phyloP scores from a whole-genome alignment of 2,329 filamentous ascomycete species.

The Monosporascus sp. region DNA sequence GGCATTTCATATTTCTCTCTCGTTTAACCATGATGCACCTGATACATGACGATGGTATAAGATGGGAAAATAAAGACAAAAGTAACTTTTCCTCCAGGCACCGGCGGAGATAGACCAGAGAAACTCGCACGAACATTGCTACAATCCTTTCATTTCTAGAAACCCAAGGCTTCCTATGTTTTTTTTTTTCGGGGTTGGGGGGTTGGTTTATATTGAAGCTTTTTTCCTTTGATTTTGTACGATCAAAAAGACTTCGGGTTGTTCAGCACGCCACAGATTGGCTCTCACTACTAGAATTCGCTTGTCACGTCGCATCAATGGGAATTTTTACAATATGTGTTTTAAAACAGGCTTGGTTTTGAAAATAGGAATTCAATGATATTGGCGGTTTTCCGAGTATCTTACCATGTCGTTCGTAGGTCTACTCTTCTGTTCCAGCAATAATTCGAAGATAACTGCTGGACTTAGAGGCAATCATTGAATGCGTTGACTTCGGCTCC shows the following conservation, averaged over 20 bases:
- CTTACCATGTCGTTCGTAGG: too few species aligned
- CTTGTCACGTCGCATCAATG: too few species aligned
- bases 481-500: too few species aligned
- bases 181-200: constrained; percentile 8
- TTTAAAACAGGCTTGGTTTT: too few species aligned
- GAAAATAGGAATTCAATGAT: too few species aligned
- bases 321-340: too few species aligned
- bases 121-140: constrained; percentile 23
- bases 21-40: constrained; percentile 21
- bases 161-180: constrained; percentile 13
- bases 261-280: too few species aligned
- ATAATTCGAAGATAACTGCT: too few species aligned
- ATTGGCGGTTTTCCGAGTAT: too few species aligned
- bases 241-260: constrained; percentile 8
- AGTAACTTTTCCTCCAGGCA: constrained; percentile 21
- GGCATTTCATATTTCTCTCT: constrained; percentile 6
- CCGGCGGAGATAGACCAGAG: constrained; percentile 24
- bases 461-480: too few species aligned
- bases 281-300: too few species aligned
- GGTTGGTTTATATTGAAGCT: constrained; percentile 6
- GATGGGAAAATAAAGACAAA: constrained; percentile 26
- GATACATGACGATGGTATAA: constrained; percentile 26
- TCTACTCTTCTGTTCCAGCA: too few species aligned
- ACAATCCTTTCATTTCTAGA: constrained; percentile 22
- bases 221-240: constrained; percentile 13